phyloP scores from a whole-genome alignment of 176 grass and related monocot species.

The Lolium multiflorum region DNA sequence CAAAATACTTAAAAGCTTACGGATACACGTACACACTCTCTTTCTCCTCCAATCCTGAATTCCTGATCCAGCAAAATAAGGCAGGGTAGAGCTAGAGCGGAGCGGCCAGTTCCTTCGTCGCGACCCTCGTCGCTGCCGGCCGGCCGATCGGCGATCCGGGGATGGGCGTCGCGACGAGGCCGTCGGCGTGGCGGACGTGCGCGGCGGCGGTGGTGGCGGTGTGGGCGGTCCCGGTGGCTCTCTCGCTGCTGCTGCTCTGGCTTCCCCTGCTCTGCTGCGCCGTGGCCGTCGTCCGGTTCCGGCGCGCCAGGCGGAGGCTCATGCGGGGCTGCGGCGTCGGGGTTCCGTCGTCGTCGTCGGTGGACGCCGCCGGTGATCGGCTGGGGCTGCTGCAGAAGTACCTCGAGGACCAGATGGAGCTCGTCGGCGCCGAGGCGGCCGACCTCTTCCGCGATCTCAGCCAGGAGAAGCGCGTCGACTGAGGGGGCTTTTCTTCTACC shows the following conservation, averaged over 20 bases:
- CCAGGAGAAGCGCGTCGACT: not conserved
- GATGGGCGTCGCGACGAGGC: not conserved
- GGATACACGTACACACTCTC: not conserved
- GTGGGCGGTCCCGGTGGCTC: constrained; percentile 44
- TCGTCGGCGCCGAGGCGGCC: constrained; percentile 41
- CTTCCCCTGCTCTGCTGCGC: constrained; percentile 64
- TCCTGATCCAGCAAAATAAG: not conserved
- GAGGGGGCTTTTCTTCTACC: not conserved
- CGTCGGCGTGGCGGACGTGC: not conserved
- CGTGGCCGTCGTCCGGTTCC: constrained; percentile 49
- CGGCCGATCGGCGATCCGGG: not conserved
- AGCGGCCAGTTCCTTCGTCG: not conserved
- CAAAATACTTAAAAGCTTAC: not conserved
- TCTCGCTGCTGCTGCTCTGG: constrained; percentile 48
- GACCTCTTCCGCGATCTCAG: constrained; percentile 7
- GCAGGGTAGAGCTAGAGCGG: not conserved
- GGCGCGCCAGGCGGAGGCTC: constrained; percentile 25
- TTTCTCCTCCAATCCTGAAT: not conserved
- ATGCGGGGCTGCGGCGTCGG: not conserved
- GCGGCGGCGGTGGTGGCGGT: constrained; percentile 37
- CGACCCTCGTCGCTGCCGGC: not conserved
- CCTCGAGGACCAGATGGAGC: constrained; percentile 77
- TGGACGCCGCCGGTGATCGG: not conserved
- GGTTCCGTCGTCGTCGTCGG: not conserved
- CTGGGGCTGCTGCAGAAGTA: constrained; percentile 59